Evolutionary conservation across 163 green algal genomes (phyloP).

Genomic region (Chlamydomonas reinhardtii): DNA sequence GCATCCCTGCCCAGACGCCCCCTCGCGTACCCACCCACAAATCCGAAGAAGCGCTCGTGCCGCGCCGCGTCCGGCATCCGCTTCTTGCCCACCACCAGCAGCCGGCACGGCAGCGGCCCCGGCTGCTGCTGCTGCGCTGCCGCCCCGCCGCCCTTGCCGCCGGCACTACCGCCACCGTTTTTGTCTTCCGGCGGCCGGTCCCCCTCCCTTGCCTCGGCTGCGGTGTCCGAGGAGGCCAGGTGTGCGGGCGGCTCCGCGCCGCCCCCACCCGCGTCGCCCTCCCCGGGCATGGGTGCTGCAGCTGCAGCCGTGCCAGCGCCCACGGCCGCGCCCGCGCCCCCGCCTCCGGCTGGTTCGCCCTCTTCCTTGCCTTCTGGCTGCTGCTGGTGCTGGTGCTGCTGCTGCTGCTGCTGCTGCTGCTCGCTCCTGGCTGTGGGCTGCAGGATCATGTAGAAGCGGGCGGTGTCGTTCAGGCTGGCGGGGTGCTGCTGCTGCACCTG

Average conservation of each 20-base stretch:
- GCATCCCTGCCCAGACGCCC: no score
- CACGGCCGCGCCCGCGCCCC: no score
- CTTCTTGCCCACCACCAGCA: constrained; percentile 76
- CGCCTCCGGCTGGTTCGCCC: neutral
- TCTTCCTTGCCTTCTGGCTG: neutral
- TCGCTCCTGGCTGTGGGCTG: constrained; percentile 5
- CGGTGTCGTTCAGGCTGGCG: constrained; percentile 62
- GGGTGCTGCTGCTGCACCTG: constrained; percentile 53
- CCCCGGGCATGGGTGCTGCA: neutral
- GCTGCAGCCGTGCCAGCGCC: no score
- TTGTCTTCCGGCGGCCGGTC: no score
- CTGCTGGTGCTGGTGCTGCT: neutral
- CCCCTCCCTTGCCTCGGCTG: no score
- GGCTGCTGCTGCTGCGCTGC: neutral
- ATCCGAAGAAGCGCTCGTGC: constrained; percentile 77
- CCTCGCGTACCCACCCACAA: constrained; percentile 46
- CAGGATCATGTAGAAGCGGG: constrained; percentile 75
- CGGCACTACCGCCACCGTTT: no score
- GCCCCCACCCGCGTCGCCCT: neutral
- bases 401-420: constrained; percentile 9
- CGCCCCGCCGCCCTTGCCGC: neutral
- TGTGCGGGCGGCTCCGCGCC: no score
- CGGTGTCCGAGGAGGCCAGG: no score
- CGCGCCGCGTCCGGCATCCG: constrained; percentile 53
- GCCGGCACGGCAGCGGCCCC: constrained; percentile 36